Percentiles rank a stretch among this genome's conserved stretches.
phyloP scores from a whole-genome alignment of 2,329 filamentous ascomycete genomes.

The Apiospora kogelbergensis region DNA sequence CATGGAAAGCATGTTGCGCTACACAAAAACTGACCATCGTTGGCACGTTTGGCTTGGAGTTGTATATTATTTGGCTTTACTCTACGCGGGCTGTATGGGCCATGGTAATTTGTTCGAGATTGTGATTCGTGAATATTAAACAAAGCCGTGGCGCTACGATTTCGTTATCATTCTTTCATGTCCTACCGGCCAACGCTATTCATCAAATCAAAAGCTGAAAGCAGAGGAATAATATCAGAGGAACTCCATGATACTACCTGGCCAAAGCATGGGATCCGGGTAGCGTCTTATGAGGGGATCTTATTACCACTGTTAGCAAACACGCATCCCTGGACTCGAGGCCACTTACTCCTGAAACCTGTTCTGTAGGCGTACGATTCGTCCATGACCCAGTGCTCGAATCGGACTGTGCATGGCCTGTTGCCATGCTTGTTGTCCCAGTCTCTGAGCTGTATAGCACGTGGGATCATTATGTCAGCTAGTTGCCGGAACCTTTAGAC shows the following conservation, averaged over 20 bases:
- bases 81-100: not conserved
- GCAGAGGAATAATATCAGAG: slow-evolving; percentile 16
- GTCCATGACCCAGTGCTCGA: slow-evolving; percentile 30
- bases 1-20: not conserved
- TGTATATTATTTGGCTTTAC: not conserved
- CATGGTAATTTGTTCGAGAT: not conserved
- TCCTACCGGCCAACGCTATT: too few relatives aligned
- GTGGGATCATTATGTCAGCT: not conserved
- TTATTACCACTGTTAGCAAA: slow-evolving; percentile 17
- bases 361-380: slow-evolving; percentile 25
- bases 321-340: not conserved
- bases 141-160: not conserved
- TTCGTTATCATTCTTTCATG: not conserved
- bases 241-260: slow-evolving; percentile 28
- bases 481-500: not conserved
- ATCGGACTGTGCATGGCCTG: slow-evolving; percentile 23
- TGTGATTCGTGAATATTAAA: not conserved
- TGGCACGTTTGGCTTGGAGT: not conserved
- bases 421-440: slow-evolving; percentile 26
- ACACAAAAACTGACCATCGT: not conserved
- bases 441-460: slow-evolving; percentile 19
- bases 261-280: slow-evolving; percentile 30
- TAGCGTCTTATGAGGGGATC: slow-evolving; percentile 28
- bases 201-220: too few relatives aligned
- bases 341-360: slow-evolving; percentile 26